phyloP scores from a whole-genome alignment of 805 yeast species.

The Blastobotrys terrestris region DNA sequence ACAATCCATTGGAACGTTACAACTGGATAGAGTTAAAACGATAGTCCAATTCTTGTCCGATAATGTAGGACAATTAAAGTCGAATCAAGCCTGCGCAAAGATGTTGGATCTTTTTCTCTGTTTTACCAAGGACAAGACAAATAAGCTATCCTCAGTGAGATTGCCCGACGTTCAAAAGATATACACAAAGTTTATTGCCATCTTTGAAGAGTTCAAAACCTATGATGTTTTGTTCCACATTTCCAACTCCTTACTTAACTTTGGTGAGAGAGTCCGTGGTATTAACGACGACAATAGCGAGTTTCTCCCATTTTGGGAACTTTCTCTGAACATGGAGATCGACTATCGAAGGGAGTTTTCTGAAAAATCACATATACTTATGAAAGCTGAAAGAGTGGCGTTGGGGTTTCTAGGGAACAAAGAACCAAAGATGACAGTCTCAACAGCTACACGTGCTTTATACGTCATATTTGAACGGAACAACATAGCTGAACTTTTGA shows the following conservation, averaged over 20 bases:
- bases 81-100: neutral
- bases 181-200: neutral
- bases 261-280: conserved; percentile 4
- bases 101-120: neutral
- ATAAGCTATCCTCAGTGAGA: neutral
- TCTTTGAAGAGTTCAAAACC: neutral
- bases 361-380: neutral
- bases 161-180: neutral
- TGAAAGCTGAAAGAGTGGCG: conserved; percentile 5
- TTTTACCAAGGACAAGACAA: neutral
- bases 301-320: conserved; percentile 6
- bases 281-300: neutral
- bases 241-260: conserved; percentile 6
- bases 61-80: neutral
- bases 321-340: conserved; percentile 4
- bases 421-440: neutral
- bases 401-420: neutral
- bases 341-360: neutral
- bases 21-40: neutral
- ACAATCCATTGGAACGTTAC: neutral
- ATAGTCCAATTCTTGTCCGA: neutral
- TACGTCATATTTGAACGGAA: neutral
- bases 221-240: conserved; percentile 1
- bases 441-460: neutral
- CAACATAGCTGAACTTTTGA: neutral